Conservation (phyloP, 345 rosid genomes). For the Stellera chamaejasme region DNA sequence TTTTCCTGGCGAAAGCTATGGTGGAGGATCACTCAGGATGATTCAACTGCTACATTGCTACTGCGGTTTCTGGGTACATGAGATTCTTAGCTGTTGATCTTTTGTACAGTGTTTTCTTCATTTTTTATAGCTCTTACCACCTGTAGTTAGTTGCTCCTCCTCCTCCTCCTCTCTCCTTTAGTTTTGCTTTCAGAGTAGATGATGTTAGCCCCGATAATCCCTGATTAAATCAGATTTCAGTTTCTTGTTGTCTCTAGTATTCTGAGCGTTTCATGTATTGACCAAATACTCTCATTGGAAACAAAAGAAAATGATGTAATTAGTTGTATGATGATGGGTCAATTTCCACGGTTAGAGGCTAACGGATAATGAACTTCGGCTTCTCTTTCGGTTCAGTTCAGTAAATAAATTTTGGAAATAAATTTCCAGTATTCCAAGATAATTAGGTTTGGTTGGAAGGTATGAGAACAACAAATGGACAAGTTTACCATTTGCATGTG, state of each 20-base stretch:
- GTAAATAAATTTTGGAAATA: too few species aligned
- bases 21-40: conserved; percentile 19
- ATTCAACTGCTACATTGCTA: conserved; percentile 15
- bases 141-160: not conserved
- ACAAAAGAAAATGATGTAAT: conserved; percentile 34
- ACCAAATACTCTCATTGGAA: conserved; percentile 18
- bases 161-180: not conserved
- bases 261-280: conserved; percentile 27
- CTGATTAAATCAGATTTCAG: conserved; percentile 16
- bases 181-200: too few species aligned
- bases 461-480: not conserved
- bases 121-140: not conserved
- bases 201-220: conserved; percentile 16
- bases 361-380: not conserved
- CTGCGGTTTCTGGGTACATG: conserved; percentile 28
- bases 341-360: conserved; percentile 19
- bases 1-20: conserved; percentile 5
- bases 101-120: conserved; percentile 32
- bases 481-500: not conserved
- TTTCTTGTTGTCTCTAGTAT: conserved; percentile 14
- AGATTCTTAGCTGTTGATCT: conserved; percentile 33
- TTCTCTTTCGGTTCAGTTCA: too few species aligned
- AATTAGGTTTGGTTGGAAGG: too few species aligned
- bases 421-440: too few species aligned
- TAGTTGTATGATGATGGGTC: conserved; percentile 27